Conservation (phyloP, 164 flowering plant species). For the Piper longum region DNA sequence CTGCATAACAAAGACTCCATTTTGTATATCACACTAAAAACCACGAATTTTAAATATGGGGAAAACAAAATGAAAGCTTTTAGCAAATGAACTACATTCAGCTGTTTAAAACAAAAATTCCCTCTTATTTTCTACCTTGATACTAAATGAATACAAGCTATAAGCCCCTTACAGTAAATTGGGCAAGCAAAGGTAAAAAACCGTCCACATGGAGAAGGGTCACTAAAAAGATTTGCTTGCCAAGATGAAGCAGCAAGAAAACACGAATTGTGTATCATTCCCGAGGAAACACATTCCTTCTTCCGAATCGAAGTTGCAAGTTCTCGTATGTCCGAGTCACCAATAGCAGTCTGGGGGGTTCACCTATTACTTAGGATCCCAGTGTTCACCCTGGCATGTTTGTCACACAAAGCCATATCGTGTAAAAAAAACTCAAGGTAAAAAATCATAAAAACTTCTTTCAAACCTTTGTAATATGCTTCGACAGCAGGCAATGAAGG, state of each 20-base stretch:
- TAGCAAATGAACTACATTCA: no score
- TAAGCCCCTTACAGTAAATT: no score
- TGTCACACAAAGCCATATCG: background rate
- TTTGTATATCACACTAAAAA: no score
- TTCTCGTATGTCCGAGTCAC: constrained; percentile 40
- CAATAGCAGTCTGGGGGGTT: constrained; percentile 53
- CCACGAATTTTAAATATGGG: no score
- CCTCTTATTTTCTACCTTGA: no score
- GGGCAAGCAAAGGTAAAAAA: no score
- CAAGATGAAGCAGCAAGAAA: background rate
- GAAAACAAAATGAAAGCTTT: no score
- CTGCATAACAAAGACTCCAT: no score
- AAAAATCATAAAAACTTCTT: constrained; percentile 36
- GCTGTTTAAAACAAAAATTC: no score
- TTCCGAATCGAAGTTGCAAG: constrained; percentile 25
- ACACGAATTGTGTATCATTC: background rate
- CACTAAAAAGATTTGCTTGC: background rate
- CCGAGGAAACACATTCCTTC: constrained; percentile 1
- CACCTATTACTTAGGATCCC: constrained; percentile 69
- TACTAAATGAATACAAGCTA: no score
- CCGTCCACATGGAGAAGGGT: no score
- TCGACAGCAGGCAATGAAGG: constrained; percentile 55
- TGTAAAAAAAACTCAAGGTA: no score
- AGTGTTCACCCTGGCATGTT: constrained; percentile 31
- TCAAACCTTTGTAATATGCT: constrained; percentile 73